Percentiles rank a stretch among this genome's conserved stretches.
Conservation (phyloP, 148 eudicot genomes). For the Camellia sinensis region DNA sequence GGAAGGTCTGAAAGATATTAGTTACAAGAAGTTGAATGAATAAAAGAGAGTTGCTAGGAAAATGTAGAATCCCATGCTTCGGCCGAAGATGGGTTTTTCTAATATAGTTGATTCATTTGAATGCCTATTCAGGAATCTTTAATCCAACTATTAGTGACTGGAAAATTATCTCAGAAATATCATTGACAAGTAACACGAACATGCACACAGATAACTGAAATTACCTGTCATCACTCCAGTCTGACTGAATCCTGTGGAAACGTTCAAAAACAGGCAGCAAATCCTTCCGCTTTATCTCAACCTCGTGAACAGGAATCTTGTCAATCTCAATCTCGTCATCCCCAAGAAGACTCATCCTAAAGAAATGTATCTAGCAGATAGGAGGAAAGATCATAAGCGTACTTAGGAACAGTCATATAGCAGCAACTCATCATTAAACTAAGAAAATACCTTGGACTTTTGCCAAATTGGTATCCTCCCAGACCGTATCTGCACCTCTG, state of each 20-base stretch:
- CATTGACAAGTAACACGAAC: neutral
- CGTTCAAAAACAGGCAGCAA: slow-evolving; percentile 85
- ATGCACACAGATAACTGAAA: too few species aligned
- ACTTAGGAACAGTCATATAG: slow-evolving; percentile 6
- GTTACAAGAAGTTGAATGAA: too few species aligned
- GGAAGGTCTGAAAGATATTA: too few species aligned
- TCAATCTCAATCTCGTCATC: slow-evolving; percentile 82
- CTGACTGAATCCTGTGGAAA: slow-evolving; percentile 59
- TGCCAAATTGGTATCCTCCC: slow-evolving; percentile 82
- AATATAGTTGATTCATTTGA: neutral
- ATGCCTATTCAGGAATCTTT: neutral
- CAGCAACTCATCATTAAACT: slow-evolving; percentile 5
- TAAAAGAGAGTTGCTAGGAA: too few species aligned
- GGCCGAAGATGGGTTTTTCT: too few species aligned
- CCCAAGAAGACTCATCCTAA: slow-evolving; percentile 40
- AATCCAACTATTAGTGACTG: neutral
- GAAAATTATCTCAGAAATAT: slow-evolving; percentile 4
- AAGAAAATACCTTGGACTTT: slow-evolving; percentile 59
- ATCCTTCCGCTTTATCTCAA: slow-evolving; percentile 78
- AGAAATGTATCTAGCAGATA: slow-evolving; percentile 59
- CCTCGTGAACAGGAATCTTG: slow-evolving; percentile 54
- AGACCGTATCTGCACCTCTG: slow-evolving; percentile 76
- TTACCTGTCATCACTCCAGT: slow-evolving; percentile 70
- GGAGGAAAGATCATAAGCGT: slow-evolving; percentile 6
- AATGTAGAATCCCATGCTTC: too few species aligned